Base-by-base conservation (phyloP, 148 eudicot species). In the Chenopodium berlandieri region DNA sequence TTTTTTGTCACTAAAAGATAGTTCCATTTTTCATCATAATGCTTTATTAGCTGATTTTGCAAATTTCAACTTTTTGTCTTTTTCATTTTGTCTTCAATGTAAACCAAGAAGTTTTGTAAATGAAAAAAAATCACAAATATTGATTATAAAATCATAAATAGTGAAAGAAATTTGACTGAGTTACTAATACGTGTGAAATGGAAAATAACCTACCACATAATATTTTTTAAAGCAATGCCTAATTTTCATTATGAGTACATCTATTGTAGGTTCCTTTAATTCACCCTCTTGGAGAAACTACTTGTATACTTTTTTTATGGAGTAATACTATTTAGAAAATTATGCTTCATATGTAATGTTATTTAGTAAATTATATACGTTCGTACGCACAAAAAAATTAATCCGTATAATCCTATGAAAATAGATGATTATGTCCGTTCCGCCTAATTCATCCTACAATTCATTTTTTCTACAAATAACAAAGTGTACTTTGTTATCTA, bases 11-110 rank as follows among this genome's bases (percentile, higher is more conserved):
- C 44, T 40, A 40, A 40, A 37, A 40, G 44, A 40, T 7, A 40
- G 7, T 40, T 40, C 44, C 44, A 40, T 6, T 40, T 5, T 40
- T 5, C 44, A 40, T 40, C 44, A 40, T 40, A 40, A 40, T 40
- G 6, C 58, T 70, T 56, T 10, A 40, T 56, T 77, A 77, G 73
- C 74, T 77, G 27, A 76, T 44, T 52, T 84, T 64, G 23, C 65
- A 23, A 44, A 47, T 47, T 84, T 71, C 73, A 62, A 58, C 60
- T 31, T 37, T 77, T 76, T 75, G 83, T 84, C 86, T 52, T 77
- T 32, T 80, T 63, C 30, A 25, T 0, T 71, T 76, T 84, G 86
- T 80, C 83, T 60, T 80, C 64, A 75, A 32, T 58, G 73, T 30
- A 60, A 48, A 37, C 63, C 83, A 70, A 80, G 25, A 70, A 69